A percentile compares a stretch with the other conserved stretches of the same genome.
phyloP scores from a whole-genome alignment of 208 protist genomes.

The Angomonas ambiguus region DNA sequence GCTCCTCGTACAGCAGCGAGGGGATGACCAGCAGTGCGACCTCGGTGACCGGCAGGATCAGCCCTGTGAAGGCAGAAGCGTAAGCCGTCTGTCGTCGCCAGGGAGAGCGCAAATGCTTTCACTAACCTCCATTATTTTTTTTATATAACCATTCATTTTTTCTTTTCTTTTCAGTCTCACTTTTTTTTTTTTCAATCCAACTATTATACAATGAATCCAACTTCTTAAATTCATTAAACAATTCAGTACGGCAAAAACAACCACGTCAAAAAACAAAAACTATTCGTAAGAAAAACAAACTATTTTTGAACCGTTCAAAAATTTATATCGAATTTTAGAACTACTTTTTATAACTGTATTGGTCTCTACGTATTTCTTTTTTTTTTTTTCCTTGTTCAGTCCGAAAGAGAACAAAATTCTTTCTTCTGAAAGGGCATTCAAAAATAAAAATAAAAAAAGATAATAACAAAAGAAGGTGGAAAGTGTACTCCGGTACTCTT shows the following conservation, averaged over 20 bases:
- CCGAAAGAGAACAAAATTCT: too few species aligned
- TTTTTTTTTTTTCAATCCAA: too few species aligned
- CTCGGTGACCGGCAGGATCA: neutral
- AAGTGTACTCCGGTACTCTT: too few species aligned
- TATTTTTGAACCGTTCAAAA: neutral
- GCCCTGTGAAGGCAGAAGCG: neutral
- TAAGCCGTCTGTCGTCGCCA: neutral
- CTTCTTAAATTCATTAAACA: slow-evolving; percentile 1
- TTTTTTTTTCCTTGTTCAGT: neutral
- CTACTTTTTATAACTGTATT: neutral
- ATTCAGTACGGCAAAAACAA: neutral
- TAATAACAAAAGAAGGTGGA: too few species aligned
- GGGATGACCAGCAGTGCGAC: neutral
- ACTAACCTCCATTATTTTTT: too few species aligned
- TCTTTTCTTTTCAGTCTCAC: neutral
- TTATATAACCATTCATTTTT: neutral
- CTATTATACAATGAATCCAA: neutral
- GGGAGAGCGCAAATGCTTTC: too few species aligned
- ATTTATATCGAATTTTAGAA: too few species aligned
- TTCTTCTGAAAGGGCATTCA: too few species aligned
- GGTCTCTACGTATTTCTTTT: neutral
- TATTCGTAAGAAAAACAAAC: neutral
- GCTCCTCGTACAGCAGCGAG: neutral
- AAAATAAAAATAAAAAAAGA: too few species aligned
- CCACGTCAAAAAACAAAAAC: neutral